phyloP scores from a whole-genome alignment of 2,329 filamentous ascomycete genomes.

The Hymenoscyphus albidus region DNA sequence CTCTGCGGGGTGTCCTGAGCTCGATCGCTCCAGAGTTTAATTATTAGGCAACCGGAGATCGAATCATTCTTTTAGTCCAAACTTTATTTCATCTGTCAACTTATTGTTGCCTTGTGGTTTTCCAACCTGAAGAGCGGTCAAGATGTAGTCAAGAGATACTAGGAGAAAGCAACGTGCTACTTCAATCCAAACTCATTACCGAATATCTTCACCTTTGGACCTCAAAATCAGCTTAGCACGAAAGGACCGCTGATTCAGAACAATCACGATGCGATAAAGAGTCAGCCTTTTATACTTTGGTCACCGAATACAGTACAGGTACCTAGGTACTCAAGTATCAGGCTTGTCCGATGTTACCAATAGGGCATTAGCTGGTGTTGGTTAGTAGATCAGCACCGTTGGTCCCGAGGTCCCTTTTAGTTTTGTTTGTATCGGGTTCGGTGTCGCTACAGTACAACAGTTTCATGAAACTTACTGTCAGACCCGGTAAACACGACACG shows the following conservation, averaged over 20 bases:
- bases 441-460: neutral
- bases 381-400: neutral
- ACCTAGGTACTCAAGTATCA: neutral
- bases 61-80: neutral
- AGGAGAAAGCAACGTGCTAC: neutral
- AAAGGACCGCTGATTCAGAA: neutral
- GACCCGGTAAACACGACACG: neutral
- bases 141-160: neutral
- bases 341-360: too few species aligned
- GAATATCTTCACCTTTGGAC: too few species aligned
- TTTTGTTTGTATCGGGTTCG: neutral
- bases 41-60: neutral
- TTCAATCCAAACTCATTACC: too few species aligned
- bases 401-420: neutral
- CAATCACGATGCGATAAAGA: neutral
- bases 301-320: neutral
- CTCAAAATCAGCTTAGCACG: too few species aligned
- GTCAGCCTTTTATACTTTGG: neutral
- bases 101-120: neutral
- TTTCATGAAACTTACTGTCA: neutral
- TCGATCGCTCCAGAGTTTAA: neutral
- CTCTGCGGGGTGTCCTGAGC: slow-evolving; percentile 1
- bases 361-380: neutral
- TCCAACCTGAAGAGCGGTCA: neutral
- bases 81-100: neutral